phyloP scores from a whole-genome alignment of 225 moss, liverwort and hornwort species.

The Sphagnum contortum region DNA sequence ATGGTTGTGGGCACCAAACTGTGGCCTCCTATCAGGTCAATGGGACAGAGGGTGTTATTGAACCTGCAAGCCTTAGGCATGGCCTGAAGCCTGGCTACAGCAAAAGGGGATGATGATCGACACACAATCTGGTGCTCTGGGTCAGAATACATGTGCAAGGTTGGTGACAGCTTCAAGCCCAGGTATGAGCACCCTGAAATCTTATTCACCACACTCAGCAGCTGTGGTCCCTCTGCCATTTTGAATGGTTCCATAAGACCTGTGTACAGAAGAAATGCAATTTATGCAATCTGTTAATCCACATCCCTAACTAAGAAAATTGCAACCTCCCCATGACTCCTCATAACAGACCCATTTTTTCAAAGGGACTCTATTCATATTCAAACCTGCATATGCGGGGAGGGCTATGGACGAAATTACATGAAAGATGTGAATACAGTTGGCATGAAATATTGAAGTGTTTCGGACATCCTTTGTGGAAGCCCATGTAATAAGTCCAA shows the following conservation, averaged over 20 bases:
- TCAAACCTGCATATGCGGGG: no score
- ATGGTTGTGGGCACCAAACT: constrained; percentile 14
- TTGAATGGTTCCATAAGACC: neutral
- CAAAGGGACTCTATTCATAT: no score
- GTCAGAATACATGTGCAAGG: constrained; percentile 10
- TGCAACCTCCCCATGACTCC: no score
- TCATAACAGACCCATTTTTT: no score
- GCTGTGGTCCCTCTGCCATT: constrained; percentile 32
- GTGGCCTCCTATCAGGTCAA: constrained; percentile 27
- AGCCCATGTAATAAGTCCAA: no score
- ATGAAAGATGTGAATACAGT: no score
- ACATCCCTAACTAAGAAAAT: no score
- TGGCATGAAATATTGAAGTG: no score
- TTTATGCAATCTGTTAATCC: no score
- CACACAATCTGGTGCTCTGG: constrained; percentile 17
- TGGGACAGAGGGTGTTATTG: constrained; percentile 26
- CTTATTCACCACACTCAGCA: constrained; percentile 25
- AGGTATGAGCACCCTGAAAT: constrained; percentile 38
- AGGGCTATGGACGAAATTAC: no score
- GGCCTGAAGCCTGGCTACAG: constrained; percentile 1
- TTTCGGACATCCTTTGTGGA: no score
- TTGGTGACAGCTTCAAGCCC: constrained; percentile 31
- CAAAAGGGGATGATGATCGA: constrained; percentile 1
- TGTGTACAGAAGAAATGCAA: neutral
- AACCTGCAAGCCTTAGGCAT: constrained; percentile 20